A percentile compares a stretch with the other conserved stretches of the same genome.
Evolutionary conservation across 1,284 basidiomycete genomes (phyloP).

Genomic region (Vanrija humicola): DNA sequence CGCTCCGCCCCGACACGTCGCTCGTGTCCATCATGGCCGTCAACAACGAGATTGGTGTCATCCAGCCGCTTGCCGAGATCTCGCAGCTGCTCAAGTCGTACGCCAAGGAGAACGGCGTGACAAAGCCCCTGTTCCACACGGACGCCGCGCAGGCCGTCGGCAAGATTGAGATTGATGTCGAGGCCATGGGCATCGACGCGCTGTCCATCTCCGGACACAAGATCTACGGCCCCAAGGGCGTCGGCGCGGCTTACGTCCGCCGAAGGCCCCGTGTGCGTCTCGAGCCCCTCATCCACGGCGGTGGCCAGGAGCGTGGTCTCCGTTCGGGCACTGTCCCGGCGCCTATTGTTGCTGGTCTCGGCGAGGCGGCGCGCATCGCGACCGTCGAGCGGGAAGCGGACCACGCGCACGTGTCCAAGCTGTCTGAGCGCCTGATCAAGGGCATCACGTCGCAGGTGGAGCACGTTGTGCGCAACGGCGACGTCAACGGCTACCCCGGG

Average conservation of each 20-base stretch:
- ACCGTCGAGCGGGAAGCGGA: conserved; percentile 90
- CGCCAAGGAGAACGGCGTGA: conserved; percentile 59
- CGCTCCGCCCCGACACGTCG: conserved; percentile 80
- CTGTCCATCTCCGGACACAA: conserved; percentile 98
- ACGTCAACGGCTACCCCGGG: conserved; percentile 76
- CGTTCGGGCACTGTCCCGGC: conserved; percentile 90
- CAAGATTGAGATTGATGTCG: conserved; percentile 87
- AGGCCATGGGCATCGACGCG: conserved; percentile 91
- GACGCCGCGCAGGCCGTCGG: conserved; percentile 96
- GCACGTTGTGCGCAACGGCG: conserved; percentile 91
- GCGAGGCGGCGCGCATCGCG: conserved; percentile 91
- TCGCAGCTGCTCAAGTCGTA: conserved; percentile 64
- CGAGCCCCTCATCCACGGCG: conserved; percentile 92
- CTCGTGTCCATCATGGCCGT: conserved; percentile 97
- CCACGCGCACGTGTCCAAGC: conserved; percentile 67
- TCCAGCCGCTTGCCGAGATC: conserved; percentile 95
- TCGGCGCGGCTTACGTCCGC: conserved; percentile 92
- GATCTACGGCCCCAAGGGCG: conserved; percentile 95
- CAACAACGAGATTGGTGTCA: conserved; percentile 99
- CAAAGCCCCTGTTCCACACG: conserved; percentile 91
- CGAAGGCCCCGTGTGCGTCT: conserved; percentile 87
- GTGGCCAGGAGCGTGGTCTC: conserved; percentile 95
- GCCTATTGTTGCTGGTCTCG: conserved; percentile 85
- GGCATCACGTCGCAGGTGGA: conserved; percentile 80
- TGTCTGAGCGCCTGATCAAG: conserved; percentile 78